Percentiles rank a stretch among this genome's conserved stretches.
These are phyloP conservation scores for Lasiosphaeria miniovina DNA, from an alignment of 495 filamentous ascomycete species.

Conservation along the genomic window DNA sequence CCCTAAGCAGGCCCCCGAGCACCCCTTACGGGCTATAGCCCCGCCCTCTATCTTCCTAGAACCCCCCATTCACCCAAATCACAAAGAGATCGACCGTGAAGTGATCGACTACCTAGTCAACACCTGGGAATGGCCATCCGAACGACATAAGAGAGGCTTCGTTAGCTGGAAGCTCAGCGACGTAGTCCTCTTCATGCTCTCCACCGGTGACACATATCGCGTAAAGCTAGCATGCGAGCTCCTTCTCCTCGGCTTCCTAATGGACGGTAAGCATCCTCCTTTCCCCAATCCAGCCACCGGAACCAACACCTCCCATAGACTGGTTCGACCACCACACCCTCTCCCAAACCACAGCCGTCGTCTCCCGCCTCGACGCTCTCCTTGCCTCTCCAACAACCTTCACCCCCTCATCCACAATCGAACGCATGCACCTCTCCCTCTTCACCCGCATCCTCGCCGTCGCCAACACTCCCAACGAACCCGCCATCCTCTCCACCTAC, in stretches of 20 bases:
- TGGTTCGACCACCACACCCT: conserved; percentile 19
- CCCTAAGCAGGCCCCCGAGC: conserved; percentile 2
- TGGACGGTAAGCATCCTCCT: conserved; percentile 20
- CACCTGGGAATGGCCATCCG: conserved; percentile 22
- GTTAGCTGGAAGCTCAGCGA: conserved; percentile 22
- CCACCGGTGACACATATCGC: conserved; percentile 19
- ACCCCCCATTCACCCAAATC: conserved; percentile 15
- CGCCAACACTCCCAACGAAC: background rate
- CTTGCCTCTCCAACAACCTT: conserved; percentile 15
- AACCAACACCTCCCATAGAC: conserved; percentile 10
- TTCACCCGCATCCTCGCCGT: conserved; percentile 14
- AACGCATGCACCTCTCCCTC: conserved; percentile 15
- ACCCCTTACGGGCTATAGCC: conserved; percentile 16
- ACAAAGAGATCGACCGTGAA: conserved; percentile 19
- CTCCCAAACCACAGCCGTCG: conserved; percentile 8
- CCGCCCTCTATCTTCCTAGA: conserved; percentile 10
- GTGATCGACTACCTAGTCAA: conserved; percentile 23
- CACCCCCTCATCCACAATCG: conserved; percentile 11
- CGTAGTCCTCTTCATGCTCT: conserved; percentile 25
- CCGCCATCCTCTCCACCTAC: conserved; percentile 15
- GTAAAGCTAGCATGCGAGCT: conserved; percentile 24
- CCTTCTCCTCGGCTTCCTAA: conserved; percentile 23
- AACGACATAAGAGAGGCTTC: conserved; percentile 19
- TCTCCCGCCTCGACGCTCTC: conserved; percentile 13
- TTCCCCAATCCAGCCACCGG: background rate